These are phyloP conservation scores for Podosphaera leucotricha DNA, from an alignment of 2,329 filamentous ascomycete species.

Conservation along the genomic window DNA sequence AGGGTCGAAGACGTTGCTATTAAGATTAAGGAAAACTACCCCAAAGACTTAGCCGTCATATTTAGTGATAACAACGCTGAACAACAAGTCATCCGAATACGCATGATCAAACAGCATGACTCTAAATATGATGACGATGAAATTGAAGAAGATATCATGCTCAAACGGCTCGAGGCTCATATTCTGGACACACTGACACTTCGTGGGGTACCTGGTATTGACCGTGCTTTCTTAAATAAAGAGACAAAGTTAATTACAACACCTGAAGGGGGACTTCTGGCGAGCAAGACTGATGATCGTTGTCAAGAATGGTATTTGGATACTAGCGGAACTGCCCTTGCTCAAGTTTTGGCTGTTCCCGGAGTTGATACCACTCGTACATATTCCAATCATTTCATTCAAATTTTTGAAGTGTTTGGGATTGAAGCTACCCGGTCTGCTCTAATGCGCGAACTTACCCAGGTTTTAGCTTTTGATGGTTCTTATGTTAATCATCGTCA, in stretches of 20 bases:
- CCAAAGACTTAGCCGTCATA: constrained; percentile 66
- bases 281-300: constrained; percentile 45
- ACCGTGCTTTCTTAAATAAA: constrained; percentile 80
- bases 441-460: constrained; percentile 67
- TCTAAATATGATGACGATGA: constrained; percentile 51
- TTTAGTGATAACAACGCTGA: constrained; percentile 98
- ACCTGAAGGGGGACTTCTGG: constrained; percentile 47
- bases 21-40: constrained; percentile 75
- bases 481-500: constrained; percentile 99
- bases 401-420: constrained; percentile 82
- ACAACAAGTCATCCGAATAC: constrained; percentile 79
- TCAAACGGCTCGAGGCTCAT: constrained; percentile 79
- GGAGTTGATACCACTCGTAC: constrained; percentile 73
- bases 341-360: constrained; percentile 61
- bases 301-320: constrained; percentile 94
- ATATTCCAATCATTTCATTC: constrained; percentile 87
- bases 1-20: constrained; percentile 75
- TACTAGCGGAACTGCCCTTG: constrained; percentile 73
- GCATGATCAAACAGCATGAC: constrained; percentile 47
- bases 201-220: constrained; percentile 71
- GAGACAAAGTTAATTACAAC: constrained; percentile 44
- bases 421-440: constrained; percentile 84
- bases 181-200: constrained; percentile 77
- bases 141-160: constrained; percentile 71
- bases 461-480: constrained; percentile 92